These are phyloP conservation scores for Fusarium ramigenum DNA, from an alignment of 2,329 filamentous ascomycete species.

Conservation along the genomic window DNA sequence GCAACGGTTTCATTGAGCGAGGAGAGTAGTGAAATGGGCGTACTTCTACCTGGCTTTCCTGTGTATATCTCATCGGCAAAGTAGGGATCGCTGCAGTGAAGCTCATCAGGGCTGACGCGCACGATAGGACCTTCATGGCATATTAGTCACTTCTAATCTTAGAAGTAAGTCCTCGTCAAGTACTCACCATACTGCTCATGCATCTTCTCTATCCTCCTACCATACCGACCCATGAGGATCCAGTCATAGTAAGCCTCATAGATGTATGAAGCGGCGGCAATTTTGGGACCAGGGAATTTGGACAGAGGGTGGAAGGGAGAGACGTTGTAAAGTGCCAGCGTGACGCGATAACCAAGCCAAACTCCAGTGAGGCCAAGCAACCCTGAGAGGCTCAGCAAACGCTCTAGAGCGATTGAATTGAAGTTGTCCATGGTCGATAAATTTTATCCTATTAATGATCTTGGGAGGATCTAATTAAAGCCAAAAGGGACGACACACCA, in stretches of 20 bases:
- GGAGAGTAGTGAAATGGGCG: accelerated
- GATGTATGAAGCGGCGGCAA: slow-evolving; percentile 49
- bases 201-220: slow-evolving; percentile 47
- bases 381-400: background rate
- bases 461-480: accelerated
- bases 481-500: background rate
- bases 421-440: background rate
- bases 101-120: slow-evolving; percentile 51
- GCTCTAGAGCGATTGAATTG: background rate
- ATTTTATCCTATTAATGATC: background rate
- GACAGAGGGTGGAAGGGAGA: slow-evolving; percentile 52
- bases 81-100: slow-evolving; percentile 49
- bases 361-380: slow-evolving; percentile 27
- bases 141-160: background rate
- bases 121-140: slow-evolving; percentile 46
- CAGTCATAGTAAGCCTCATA: slow-evolving; percentile 53
- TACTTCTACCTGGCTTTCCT: slow-evolving; percentile 34
- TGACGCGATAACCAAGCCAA: slow-evolving; percentile 46
- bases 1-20: background rate
- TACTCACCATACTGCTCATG: slow-evolving; percentile 49
- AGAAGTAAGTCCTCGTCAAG: background rate
- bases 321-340: slow-evolving; percentile 49
- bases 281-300: slow-evolving; percentile 50
- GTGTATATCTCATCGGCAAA: slow-evolving; percentile 52
- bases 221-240: slow-evolving; percentile 50